Evolutionary conservation across 176 grass and related monocot species (phyloP), one percentile per base, ranked within the genome.

Genomic region (Musa schizocarpa): DNA sequence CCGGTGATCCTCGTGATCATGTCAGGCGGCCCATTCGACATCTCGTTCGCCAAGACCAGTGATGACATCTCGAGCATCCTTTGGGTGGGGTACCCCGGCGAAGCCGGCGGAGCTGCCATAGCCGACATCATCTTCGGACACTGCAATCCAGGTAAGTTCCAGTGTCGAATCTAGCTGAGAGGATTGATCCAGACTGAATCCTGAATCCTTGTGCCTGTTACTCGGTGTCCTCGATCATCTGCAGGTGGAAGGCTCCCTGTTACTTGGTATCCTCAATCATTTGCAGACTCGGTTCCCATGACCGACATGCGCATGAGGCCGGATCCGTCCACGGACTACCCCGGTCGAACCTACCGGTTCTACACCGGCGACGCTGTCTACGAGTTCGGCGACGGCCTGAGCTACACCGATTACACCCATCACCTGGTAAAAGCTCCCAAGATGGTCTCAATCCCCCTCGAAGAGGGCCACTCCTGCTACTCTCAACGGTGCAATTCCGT

Each of bases 261-360:
- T 56, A 96, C 89, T 12, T 96, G 89, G 89, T 96, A 96, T 68
- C 83, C 93, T 17, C 63, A 92, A 54, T 85, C 79, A 22, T 96
- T 86, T 65, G 87, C 85, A 1, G 71, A 24, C 63, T 55, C 52
- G 0, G 68, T 96, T 27, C 78, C 85, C 55, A 96, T 96, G 89
- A 96, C 87, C 1, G 82, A 87, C 83, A 92, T 90, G 93, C 54
- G 88, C 24, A 92, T 96, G 89, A 83, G 93, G n/a, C 78, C 89
- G 3, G 80, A 96, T 71, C 19, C 79, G 0, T 65, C 65, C 13
- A 79, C 81, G 6, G 83, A 83, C 1, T 96, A 92, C 65, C 93
- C 93, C 0, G 93, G 89, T 49, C 79, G 93, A 68, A 92, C 79
- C 22, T 96, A 96, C 85, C 85, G 89, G 13, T 96, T 96, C 83